These are phyloP conservation scores for Trichosporon sp. DNA, from an alignment of 1,284 basidiomycete species.

Conservation along the genomic window DNA sequence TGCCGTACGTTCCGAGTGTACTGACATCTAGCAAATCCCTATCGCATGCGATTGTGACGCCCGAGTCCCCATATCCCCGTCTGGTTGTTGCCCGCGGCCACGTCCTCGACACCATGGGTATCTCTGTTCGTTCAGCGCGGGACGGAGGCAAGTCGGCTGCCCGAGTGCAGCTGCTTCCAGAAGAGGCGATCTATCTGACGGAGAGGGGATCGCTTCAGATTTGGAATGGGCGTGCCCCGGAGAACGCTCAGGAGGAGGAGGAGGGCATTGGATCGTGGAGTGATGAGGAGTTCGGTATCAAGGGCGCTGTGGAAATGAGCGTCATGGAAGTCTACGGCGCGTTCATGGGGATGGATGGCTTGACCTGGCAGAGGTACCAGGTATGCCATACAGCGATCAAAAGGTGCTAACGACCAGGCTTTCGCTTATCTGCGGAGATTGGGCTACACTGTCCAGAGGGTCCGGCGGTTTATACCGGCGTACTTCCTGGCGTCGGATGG, in stretches of 20 bases:
- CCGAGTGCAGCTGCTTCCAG: slow-evolving; percentile 73
- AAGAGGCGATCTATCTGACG: slow-evolving; percentile 87
- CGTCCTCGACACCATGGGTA: slow-evolving; percentile 71
- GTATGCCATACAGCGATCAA: slow-evolving; percentile 52
- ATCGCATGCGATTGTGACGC: slow-evolving; percentile 45
- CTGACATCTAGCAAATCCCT: slow-evolving; percentile 41
- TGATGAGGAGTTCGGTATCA: slow-evolving; percentile 59
- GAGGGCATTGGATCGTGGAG: slow-evolving; percentile 34
- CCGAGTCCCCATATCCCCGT: slow-evolving; percentile 51
- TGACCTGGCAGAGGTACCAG: slow-evolving; percentile 82
- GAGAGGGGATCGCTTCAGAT: slow-evolving; percentile 83
- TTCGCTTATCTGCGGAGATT: slow-evolving; percentile 87
- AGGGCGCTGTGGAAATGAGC: slow-evolving; percentile 87
- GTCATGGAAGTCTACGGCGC: slow-evolving; percentile 83
- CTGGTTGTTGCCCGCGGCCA: slow-evolving; percentile 69
- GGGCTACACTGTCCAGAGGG: slow-evolving; percentile 79
- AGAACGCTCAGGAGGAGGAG: slow-evolving; percentile 18
- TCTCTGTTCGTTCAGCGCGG: slow-evolving; percentile 56
- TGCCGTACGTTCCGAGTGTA: slow-evolving; percentile 4
- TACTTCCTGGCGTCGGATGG: slow-evolving; percentile 23
- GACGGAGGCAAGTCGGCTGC: slow-evolving; percentile 55
- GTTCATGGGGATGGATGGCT: slow-evolving; percentile 70
- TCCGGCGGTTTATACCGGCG: slow-evolving; percentile 39
- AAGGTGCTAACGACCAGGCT: slow-evolving; percentile 56
- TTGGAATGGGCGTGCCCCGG: slow-evolving; percentile 56